Conservation (phyloP, 1,284 basidiomycete genomes). For the Pyrrhoderma noxium region DNA sequence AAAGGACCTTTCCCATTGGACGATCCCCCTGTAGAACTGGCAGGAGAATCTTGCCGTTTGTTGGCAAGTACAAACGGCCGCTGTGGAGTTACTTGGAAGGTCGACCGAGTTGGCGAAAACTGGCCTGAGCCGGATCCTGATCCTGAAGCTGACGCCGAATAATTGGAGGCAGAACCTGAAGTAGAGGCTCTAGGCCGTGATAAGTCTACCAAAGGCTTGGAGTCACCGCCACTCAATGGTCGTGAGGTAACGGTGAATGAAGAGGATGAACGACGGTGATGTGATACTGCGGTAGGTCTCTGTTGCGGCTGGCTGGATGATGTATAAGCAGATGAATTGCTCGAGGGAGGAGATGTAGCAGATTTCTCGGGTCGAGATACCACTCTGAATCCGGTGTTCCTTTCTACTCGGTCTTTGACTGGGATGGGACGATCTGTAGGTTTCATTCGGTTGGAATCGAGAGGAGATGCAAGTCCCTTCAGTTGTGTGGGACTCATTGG, state of each 20-base stretch:
- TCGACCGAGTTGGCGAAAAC: background rate
- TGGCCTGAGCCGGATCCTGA: conserved; percentile 8
- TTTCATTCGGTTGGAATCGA: background rate
- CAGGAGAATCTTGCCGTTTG: conserved; percentile 22
- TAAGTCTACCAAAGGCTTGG: conserved; percentile 4
- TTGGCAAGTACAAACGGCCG: conserved; percentile 6
- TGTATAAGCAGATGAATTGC: background rate
- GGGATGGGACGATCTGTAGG: conserved; percentile 11
- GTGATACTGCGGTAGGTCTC: conserved; percentile 37
- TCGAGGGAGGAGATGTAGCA: conserved; percentile 7
- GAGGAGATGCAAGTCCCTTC: background rate
- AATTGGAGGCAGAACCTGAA: background rate
- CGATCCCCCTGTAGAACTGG: conserved; percentile 25
- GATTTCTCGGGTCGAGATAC: conserved; percentile 17
- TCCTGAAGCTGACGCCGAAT: background rate
- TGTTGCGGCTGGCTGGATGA: background rate
- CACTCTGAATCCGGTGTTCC: conserved; percentile 13
- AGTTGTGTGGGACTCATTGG: background rate
- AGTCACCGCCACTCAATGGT: conserved; percentile 28
- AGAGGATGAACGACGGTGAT: conserved; percentile 44
- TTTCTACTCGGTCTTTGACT: conserved; percentile 7
- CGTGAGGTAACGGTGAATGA: conserved; percentile 64
- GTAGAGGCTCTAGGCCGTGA: background rate
- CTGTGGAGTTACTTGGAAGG: conserved; percentile 2
- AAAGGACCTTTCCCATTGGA: conserved; percentile 24